Percentiles rank a stretch among this genome's conserved stretches.
Conservation (phyloP, 805 yeast genomes). For the Brettanomyces naardenensis region DNA sequence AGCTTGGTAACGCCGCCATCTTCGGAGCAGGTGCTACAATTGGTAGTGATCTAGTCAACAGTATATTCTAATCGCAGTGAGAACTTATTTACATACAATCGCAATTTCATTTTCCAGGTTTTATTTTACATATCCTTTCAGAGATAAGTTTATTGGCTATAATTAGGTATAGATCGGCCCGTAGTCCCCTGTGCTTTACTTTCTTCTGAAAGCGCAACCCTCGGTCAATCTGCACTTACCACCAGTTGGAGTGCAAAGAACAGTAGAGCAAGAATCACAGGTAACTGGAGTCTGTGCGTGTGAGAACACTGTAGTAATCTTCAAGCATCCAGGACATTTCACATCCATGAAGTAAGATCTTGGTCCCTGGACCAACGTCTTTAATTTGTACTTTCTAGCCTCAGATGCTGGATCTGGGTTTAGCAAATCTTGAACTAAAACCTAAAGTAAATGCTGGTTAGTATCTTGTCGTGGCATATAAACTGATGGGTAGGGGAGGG, state of each 20-base stretch:
- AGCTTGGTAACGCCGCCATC: constrained; percentile 90
- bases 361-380: constrained; percentile 95
- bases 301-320: constrained; percentile 98
- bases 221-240: constrained; percentile 99
- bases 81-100: not conserved
- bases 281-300: constrained; percentile 99
- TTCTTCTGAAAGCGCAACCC: constrained; percentile 99
- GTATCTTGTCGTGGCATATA: not conserved
- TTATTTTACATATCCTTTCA: too few relatives aligned
- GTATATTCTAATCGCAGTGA: constrained; percentile 10
- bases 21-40: constrained; percentile 97
- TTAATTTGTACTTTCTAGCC: constrained; percentile 94
- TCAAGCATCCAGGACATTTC: constrained; percentile 98
- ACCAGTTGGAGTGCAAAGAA: constrained; percentile 98
- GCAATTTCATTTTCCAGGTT: too few relatives aligned
- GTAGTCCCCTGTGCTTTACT: constrained; percentile 63
- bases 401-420: constrained; percentile 97
- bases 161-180: not conserved
- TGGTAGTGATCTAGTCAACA: constrained; percentile 77
- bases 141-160: not conserved
- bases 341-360: constrained; percentile 99
- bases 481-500: too few relatives aligned
- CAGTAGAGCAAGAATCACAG: constrained; percentile 98
- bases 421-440: constrained; percentile 97
- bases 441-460: constrained; percentile 34